Conservation (phyloP, 2,329 filamentous ascomycete genomes). For the Aspergillus sp. region DNA sequence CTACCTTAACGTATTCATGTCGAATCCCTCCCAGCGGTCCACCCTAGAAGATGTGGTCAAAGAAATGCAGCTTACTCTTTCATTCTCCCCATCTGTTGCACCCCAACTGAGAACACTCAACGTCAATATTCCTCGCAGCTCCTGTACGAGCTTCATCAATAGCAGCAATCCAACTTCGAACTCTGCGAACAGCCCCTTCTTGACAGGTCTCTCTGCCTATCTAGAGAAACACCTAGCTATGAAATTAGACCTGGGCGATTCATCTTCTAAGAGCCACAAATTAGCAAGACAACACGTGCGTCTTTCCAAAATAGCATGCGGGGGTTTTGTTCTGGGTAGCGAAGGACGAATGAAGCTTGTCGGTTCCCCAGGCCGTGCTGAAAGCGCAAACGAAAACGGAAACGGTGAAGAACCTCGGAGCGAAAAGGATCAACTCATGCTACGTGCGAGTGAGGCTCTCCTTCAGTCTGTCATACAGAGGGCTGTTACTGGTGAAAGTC, state of each 20-base stretch:
- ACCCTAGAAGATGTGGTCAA: slow-evolving; percentile 28
- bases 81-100: slow-evolving; percentile 30
- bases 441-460: slow-evolving; percentile 27
- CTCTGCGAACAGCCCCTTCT: slow-evolving; percentile 12
- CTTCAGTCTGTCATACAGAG: slow-evolving; percentile 26
- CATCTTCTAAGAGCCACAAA: neutral
- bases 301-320: slow-evolving; percentile 33
- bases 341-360: slow-evolving; percentile 37
- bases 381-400: slow-evolving; percentile 12
- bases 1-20: slow-evolving; percentile 20
- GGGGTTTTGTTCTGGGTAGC: slow-evolving; percentile 32
- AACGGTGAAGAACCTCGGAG: slow-evolving; percentile 10
- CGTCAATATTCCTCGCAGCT: slow-evolving; percentile 28
- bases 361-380: slow-evolving; percentile 12
- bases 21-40: neutral
- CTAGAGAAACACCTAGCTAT: slow-evolving; percentile 36
- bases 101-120: slow-evolving; percentile 31
- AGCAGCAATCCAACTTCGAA: slow-evolving; percentile 3
- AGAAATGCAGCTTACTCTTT: slow-evolving; percentile 36
- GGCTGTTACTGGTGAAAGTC: slow-evolving; percentile 18
- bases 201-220: slow-evolving; percentile 29
- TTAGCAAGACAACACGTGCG: slow-evolving; percentile 23
- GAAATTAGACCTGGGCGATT: slow-evolving; percentile 28
- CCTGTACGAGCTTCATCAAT: slow-evolving; percentile 15
- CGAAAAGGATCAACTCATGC: slow-evolving; percentile 15